phyloP scores from a whole-genome alignment of 805 yeast genomes.

The Candida tibetensis region DNA sequence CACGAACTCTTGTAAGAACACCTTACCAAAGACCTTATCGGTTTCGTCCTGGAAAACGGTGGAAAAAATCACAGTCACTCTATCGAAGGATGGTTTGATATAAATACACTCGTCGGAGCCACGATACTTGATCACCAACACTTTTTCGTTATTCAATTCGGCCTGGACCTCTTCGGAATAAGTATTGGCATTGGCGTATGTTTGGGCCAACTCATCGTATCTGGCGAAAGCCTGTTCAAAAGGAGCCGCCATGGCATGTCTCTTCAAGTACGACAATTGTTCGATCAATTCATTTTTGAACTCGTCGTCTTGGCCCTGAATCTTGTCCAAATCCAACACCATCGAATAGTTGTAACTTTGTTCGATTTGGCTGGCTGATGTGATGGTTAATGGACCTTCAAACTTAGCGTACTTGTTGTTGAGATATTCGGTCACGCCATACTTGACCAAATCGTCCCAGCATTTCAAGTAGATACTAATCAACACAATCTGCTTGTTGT shows the following conservation, averaged over 20 bases:
- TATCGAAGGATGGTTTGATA: conserved; percentile 87
- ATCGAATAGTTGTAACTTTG: conserved; percentile 80
- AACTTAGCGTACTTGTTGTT: conserved; percentile 46
- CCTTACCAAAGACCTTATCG: conserved; percentile 86
- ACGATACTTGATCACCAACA: conserved; percentile 76
- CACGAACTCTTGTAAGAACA: conserved; percentile 88
- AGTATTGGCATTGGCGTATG: conserved; percentile 41
- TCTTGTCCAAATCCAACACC: conserved; percentile 53
- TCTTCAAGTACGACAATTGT: conserved; percentile 71
- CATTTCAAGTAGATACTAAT: conserved; percentile 74
- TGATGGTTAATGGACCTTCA: conserved; percentile 29
- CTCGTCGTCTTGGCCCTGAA: conserved; percentile 41
- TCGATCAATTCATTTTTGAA: conserved; percentile 51
- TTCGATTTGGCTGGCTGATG: conserved; percentile 48
- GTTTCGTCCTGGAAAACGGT: conserved; percentile 96
- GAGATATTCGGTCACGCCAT: conserved; percentile 60
- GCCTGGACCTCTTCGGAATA: conserved; percentile 44
- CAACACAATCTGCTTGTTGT: conserved; percentile 59
- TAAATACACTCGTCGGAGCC: conserved; percentile 84
- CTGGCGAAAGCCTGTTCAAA: conserved; percentile 81
- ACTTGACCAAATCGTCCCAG: conserved; percentile 66
- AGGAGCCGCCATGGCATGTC: conserved; percentile 90
- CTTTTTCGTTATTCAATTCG: conserved; percentile 50
- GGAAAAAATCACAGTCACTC: conserved; percentile 94
- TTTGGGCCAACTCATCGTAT: conserved; percentile 64